Evolutionary conservation across 2,329 filamentous ascomycete species (phyloP).

Genomic region (Aspergillus candidus): DNA sequence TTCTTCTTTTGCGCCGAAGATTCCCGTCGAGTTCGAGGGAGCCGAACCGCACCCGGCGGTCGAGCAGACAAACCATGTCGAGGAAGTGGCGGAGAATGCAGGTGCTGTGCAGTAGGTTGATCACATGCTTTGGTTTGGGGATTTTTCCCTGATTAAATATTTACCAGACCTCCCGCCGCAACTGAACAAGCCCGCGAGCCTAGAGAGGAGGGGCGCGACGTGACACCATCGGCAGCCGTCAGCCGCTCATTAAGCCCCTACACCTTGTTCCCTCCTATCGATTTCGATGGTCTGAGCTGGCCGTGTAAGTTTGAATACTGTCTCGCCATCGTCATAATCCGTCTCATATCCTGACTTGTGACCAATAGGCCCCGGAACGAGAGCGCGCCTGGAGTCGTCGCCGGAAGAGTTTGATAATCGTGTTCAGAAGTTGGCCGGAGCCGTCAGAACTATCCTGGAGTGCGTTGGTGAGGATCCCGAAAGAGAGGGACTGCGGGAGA

Average conservation of each 20-base stretch:
- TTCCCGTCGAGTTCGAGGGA: conserved; percentile 27
- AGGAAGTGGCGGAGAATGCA: conserved; percentile 14
- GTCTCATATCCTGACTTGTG: conserved; percentile 5
- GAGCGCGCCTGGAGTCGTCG: conserved; percentile 50
- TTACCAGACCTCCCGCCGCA: conserved; percentile 26
- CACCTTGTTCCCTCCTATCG: conserved; percentile 45
- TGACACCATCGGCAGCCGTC: conserved; percentile 46
- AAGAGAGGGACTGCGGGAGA: conserved; percentile 57
- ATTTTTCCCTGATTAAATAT: background rate
- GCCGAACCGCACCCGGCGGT: conserved; percentile 10
- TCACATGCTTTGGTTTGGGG: background rate
- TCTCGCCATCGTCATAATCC: background rate
- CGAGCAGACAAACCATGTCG: conserved; percentile 6
- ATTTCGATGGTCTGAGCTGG: conserved; percentile 49
- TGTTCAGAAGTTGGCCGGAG: conserved; percentile 56
- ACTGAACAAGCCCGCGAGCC: conserved; percentile 49
- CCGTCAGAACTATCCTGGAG: conserved; percentile 58
- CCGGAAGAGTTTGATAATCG: conserved; percentile 53
- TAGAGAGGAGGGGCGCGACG: conserved; percentile 46
- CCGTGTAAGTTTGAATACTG: conserved; percentile 39
- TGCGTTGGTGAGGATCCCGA: conserved; percentile 62
- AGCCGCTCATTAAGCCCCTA: conserved; percentile 48
- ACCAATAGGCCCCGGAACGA: conserved; percentile 40
- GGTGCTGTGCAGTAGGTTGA: conserved; percentile 22
- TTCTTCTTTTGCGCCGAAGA: conserved; percentile 47